phyloP scores from a whole-genome alignment of 2,329 filamentous ascomycete genomes.

The Beauveria caledonica region DNA sequence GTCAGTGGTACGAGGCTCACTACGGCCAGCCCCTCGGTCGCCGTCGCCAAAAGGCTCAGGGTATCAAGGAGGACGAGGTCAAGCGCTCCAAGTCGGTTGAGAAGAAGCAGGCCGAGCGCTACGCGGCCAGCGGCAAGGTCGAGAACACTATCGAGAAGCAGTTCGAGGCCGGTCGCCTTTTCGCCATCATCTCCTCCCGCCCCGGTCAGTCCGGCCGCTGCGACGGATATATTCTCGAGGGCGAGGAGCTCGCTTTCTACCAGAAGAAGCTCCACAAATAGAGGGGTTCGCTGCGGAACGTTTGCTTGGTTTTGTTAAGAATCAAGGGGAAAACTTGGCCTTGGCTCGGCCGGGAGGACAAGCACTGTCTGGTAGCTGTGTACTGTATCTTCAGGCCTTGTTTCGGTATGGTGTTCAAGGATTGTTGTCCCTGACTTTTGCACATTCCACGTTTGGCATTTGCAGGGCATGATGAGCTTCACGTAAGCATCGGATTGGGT shows the following conservation, averaged over 20 bases:
- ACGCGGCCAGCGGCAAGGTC: conserved; percentile 81
- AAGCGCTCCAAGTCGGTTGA: conserved; percentile 96
- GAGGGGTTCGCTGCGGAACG: conserved; percentile 23
- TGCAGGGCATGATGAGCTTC: conserved; percentile 29
- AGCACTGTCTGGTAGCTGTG: conserved; percentile 2
- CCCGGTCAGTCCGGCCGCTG: conserved; percentile 94
- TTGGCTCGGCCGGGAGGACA: not conserved
- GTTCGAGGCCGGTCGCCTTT: conserved; percentile 98
- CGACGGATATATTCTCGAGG: conserved; percentile 98
- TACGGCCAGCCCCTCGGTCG: conserved; percentile 88
- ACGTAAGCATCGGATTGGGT: conserved; percentile 30
- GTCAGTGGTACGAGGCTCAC: conserved; percentile 99
- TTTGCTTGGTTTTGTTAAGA: conserved; percentile 7
- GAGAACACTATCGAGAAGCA: conserved; percentile 90
- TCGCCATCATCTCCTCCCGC: conserved; percentile 83
- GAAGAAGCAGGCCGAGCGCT: conserved; percentile 92
- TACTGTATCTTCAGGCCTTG: conserved; percentile 12
- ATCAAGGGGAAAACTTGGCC: not conserved
- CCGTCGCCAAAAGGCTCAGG: conserved; percentile 77
- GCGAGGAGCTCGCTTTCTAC: conserved; percentile 99
- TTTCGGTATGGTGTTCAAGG: conserved; percentile 30
- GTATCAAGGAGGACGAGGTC: conserved; percentile 52
- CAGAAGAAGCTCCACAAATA: conserved; percentile 99
- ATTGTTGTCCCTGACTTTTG: conserved; percentile 20
- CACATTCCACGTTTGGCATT: conserved; percentile 23